phyloP scores from a whole-genome alignment of 1,139 yeast species.

The Geotrichum phurueaensis region DNA sequence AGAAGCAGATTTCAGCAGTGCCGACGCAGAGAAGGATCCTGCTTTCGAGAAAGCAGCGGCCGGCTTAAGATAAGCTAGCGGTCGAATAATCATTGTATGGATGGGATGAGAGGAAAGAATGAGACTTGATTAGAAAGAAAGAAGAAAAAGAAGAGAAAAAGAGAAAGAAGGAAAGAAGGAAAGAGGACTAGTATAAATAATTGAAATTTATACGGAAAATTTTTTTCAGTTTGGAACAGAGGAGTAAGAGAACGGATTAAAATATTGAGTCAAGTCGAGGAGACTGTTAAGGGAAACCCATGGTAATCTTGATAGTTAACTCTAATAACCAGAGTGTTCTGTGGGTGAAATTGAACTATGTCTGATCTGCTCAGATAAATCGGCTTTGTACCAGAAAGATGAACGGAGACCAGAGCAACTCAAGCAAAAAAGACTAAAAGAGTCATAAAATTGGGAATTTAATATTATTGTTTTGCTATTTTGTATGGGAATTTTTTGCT shows the following conservation, averaged over 20 bases:
- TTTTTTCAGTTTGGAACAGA: background rate
- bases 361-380: background rate
- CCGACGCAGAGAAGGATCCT: background rate
- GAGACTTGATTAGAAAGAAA: background rate
- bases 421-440: background rate
- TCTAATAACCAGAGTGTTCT: background rate
- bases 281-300: background rate
- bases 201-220: background rate
- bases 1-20: conserved; percentile 1
- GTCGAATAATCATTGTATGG: conserved; percentile 11
- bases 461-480: background rate
- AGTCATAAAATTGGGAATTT: background rate
- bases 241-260: background rate
- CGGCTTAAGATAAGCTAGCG: conserved; percentile 10
- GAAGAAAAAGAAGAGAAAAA: background rate
- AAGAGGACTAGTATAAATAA: background rate
- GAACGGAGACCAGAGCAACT: background rate
- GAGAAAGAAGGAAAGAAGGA: background rate
- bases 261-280: background rate
- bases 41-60: background rate
- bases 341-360: background rate
- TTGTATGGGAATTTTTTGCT: background rate
- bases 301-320: background rate
- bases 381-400: background rate
- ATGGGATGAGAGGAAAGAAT: background rate